Evolutionary conservation across 306 rosid species (phyloP).

Genomic region (Castanospermum australe): DNA sequence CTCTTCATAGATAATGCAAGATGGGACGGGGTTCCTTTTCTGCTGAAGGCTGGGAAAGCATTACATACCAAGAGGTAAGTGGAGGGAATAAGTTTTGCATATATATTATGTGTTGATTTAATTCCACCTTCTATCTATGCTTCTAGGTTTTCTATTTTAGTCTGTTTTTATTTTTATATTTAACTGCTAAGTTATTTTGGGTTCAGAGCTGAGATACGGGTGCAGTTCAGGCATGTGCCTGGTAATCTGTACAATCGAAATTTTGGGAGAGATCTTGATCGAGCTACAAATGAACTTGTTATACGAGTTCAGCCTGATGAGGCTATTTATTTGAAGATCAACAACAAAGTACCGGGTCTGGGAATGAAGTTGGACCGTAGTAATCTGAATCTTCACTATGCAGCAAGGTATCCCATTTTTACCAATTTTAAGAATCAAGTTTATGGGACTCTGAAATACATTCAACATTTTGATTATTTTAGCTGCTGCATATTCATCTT

Average conservation of each 20-base stretch:
- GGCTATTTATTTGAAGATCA: slow-evolving; percentile 84
- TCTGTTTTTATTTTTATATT: not conserved
- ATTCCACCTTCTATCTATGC: not conserved
- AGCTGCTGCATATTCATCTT: not conserved
- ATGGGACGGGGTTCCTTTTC: slow-evolving; percentile 97
- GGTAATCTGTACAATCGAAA: slow-evolving; percentile 80
- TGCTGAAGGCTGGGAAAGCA: slow-evolving; percentile 96
- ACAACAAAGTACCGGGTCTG: slow-evolving; percentile 87
- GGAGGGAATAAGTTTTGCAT: not conserved
- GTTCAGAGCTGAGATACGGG: slow-evolving; percentile 88
- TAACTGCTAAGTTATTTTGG: slow-evolving; percentile 15
- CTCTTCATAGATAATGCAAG: slow-evolving; percentile 89
- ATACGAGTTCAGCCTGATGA: slow-evolving; percentile 94
- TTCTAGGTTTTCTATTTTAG: not conserved
- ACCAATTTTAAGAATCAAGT: not conserved
- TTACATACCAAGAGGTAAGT: slow-evolving; percentile 68
- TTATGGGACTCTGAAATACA: not conserved
- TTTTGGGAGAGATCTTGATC: slow-evolving; percentile 77
- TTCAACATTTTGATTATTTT: not conserved
- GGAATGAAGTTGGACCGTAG: slow-evolving; percentile 91
- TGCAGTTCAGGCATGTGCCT: slow-evolving; percentile 91
- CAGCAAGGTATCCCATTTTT: slow-evolving; percentile 64
- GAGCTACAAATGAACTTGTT: slow-evolving; percentile 81
- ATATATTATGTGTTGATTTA: not conserved
- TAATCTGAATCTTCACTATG: slow-evolving; percentile 79